A percentile compares a stretch with the other conserved stretches of the same genome.
These are phyloP conservation scores for Tricholomella constricta DNA, from an alignment of 768 basidiomycete species.

Conservation along the genomic window DNA sequence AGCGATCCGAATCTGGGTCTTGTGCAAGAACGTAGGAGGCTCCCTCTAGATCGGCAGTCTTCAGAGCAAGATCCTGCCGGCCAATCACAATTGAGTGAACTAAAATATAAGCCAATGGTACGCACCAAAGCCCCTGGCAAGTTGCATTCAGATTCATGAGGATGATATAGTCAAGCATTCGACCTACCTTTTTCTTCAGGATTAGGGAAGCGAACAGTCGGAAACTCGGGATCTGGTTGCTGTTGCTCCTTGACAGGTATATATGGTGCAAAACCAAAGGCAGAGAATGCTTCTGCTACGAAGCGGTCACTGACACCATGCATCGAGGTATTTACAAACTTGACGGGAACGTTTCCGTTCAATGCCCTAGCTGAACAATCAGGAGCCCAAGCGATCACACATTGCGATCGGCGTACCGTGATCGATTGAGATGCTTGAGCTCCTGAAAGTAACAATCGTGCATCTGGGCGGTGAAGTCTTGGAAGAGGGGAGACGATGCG, in stretches of 20 bases:
- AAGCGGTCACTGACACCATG: conserved; percentile 84
- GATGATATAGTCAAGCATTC: neutral
- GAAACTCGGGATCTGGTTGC: conserved; percentile 80
- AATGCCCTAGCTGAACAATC: conserved; percentile 15
- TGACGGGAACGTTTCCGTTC: conserved; percentile 42
- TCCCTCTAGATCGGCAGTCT: conserved; percentile 53
- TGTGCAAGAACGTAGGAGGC: conserved; percentile 79
- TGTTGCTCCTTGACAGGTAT: conserved; percentile 67
- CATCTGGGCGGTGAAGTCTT: conserved; percentile 63
- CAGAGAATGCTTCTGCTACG: conserved; percentile 54
- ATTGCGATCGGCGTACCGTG: conserved; percentile 22
- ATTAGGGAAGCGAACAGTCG: conserved; percentile 84
- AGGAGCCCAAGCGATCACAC: neutral
- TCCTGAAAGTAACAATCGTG: conserved; percentile 57
- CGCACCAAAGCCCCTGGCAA: conserved; percentile 50
- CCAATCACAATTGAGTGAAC: conserved; percentile 1
- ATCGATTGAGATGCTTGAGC: conserved; percentile 29
- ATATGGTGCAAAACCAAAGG: conserved; percentile 60
- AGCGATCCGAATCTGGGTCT: conserved; percentile 87
- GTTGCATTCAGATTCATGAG: neutral
- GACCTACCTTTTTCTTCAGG: conserved; percentile 82
- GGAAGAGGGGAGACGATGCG: conserved; percentile 43
- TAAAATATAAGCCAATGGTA: neutral
- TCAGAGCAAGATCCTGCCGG: conserved; percentile 70
- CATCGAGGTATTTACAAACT: conserved; percentile 88